A percentile compares a stretch with the other conserved stretches of the same genome.
Evolutionary conservation across 1,139 yeast species (phyloP).

Genomic region (Suhomyces atakaporum): DNA sequence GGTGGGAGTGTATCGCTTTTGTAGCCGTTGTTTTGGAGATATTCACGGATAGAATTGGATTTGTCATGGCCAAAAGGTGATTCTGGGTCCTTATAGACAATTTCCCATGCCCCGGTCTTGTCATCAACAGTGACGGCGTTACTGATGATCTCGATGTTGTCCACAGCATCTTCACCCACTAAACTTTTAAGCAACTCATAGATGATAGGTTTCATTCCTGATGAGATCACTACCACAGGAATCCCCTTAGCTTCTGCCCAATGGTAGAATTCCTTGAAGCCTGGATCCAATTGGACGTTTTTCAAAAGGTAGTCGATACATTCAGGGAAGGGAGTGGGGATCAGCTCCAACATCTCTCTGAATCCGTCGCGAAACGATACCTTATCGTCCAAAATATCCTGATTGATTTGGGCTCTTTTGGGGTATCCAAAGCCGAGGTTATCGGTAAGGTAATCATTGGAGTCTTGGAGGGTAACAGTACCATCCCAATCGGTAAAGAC

Average conservation of each 20-base stretch:
- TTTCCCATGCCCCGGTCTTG: slow-evolving; percentile 66
- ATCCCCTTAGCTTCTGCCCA: slow-evolving; percentile 75
- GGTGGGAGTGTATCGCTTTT: slow-evolving; percentile 19
- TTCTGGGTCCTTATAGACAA: slow-evolving; percentile 76
- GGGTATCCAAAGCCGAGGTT: slow-evolving; percentile 81
- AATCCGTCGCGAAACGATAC: slow-evolving; percentile 81
- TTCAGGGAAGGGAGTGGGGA: slow-evolving; percentile 74
- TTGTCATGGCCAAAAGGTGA: slow-evolving; percentile 94
- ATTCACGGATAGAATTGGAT: slow-evolving; percentile 75
- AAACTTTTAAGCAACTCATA: slow-evolving; percentile 70
- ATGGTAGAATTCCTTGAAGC: slow-evolving; percentile 75
- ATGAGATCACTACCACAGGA: slow-evolving; percentile 78
- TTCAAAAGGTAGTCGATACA: slow-evolving; percentile 68
- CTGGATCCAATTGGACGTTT: slow-evolving; percentile 81
- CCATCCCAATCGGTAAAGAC: slow-evolving; percentile 98
- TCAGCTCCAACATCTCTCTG: slow-evolving; percentile 77
- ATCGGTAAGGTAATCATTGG: slow-evolving; percentile 90
- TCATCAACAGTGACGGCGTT: slow-evolving; percentile 67
- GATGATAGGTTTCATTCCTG: slow-evolving; percentile 93
- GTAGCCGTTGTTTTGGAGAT: slow-evolving; percentile 48
- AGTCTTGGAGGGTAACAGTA: slow-evolving; percentile 87
- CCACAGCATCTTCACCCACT: slow-evolving; percentile 75
- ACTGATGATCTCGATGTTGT: slow-evolving; percentile 76
- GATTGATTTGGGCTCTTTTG: slow-evolving; percentile 66
- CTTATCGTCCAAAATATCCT: slow-evolving; percentile 69